Evolutionary conservation across 2,329 filamentous ascomycete genomes (phyloP), one percentile per base, ranked within the genome.

Genomic region (Podosphaera fusca): DNA sequence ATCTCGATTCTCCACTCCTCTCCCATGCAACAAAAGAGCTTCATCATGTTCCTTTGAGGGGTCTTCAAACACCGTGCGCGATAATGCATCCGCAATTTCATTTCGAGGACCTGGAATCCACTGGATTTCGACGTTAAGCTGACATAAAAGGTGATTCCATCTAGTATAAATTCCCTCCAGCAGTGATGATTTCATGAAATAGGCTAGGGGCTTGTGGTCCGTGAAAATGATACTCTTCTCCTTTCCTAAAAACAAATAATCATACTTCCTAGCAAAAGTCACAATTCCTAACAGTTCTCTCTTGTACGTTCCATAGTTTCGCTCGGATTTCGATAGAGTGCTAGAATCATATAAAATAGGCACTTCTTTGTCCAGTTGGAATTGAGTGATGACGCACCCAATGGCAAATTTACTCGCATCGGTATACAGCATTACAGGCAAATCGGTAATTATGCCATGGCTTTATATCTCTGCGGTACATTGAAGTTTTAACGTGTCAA

Each of bases 311-410:
- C 50, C 50, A 36, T 52, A 52, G n/a, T 52, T 52, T 36, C 34
- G 50, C 50, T 52, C 50, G 2, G 30, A 52, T 52, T 52, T 52
- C 7, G 50, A 36, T 30, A 52, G 33, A 14, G 8, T 52, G 34
- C 50, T 34, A 35, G 50, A 52, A 36, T 52, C 50, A 36, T 52
- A 52, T 52, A 52, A 52, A 52, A 52, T 52, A 52, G 50, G 33
- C 7, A 52, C 50, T 14, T 36, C 50, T 2, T 36, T 33, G 33
- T 31, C 50, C 6, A 29, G 29, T 14, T 34, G 50, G 14, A 12
- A 6, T 50, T 50, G 47, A 30, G 47, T 50, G n/a, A 50, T 50
- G n/a, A 50, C 47, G 29, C 47, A 52, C 9, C 50, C 50, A 52
- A 52, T 36, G 33, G 50, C 50, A 52, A 35, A 52, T 52, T 52